A percentile compares a stretch with the other conserved stretches of the same genome.
Conservation (phyloP, 805 yeast genomes). For the Ogataea haglerorum region DNA sequence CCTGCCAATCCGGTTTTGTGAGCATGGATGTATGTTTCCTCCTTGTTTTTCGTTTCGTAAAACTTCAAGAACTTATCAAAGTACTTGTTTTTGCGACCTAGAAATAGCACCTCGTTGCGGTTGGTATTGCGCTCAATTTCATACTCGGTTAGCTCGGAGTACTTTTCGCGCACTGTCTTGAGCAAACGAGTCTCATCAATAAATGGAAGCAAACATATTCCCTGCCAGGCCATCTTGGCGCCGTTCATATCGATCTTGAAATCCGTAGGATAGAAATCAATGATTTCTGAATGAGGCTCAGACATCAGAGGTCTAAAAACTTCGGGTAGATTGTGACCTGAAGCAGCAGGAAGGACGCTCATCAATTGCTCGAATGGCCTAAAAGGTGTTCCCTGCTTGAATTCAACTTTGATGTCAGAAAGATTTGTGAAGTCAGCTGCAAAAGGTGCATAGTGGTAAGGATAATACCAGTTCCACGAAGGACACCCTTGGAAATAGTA, state of each 20-base stretch:
- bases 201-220: slow-evolving; percentile 84
- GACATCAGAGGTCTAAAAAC: slow-evolving; percentile 81
- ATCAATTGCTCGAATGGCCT: slow-evolving; percentile 89
- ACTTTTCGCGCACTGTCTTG: slow-evolving; percentile 61
- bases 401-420: slow-evolving; percentile 49
- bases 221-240: slow-evolving; percentile 92
- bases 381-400: slow-evolving; percentile 73
- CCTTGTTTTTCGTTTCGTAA: slow-evolving; percentile 36
- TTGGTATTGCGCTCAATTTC: slow-evolving; percentile 68
- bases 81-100: slow-evolving; percentile 60
- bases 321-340: slow-evolving; percentile 80
- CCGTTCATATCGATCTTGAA: slow-evolving; percentile 95
- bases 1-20: slow-evolving; percentile 61
- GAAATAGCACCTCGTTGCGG: slow-evolving; percentile 64
- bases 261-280: slow-evolving; percentile 86
- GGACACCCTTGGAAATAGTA: slow-evolving; percentile 98
- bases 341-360: slow-evolving; percentile 94
- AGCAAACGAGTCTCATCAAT: slow-evolving; percentile 80
- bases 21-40: slow-evolving; percentile 41
- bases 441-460: slow-evolving; percentile 97
- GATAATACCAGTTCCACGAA: slow-evolving; percentile 98
- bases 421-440: slow-evolving; percentile 77
- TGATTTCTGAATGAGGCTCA: slow-evolving; percentile 72
- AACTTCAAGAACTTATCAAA: slow-evolving; percentile 39
- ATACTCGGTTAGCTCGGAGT: slow-evolving; percentile 58